Evolutionary conservation across 2,329 filamentous ascomycete species (phyloP), one percentile per base, ranked within the genome.

Genomic region (Colletotrichum horii): DNA sequence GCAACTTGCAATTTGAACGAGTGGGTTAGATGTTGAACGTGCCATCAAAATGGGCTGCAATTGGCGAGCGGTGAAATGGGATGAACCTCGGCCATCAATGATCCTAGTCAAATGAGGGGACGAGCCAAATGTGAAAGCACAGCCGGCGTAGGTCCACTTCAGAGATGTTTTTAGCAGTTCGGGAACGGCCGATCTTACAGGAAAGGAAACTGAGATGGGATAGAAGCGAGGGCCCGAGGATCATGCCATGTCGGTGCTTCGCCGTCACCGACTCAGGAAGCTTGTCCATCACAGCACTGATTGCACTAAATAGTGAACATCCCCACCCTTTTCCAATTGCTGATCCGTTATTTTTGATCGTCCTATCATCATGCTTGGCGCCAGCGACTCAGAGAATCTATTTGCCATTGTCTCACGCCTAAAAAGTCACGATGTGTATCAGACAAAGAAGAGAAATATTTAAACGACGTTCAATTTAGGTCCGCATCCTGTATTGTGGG

Each of bases 241-340:
- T 52, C 43, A 22, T 52, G 43, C 2, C n/a, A 52, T 52, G 43
- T 52, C 43, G 43, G 43, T n/a, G 43, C 43, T 52, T 52, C n/a
- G 43, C 43, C n/a, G 43, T 52, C 43, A 52, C n/a, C 43, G 43
- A 52, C n/a, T 52, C 43, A 52, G 43, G 43, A 52, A 52, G 43
- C n/a, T 52, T 22, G 43, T 22, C 43, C n/a, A 52, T 52, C 43
- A 52, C 7, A 52, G n/a, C 43, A 52, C 6, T 52, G 6, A 52
- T 3, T 3, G 43, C 43, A 22, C 43, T 22, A 52, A 52, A 52
- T 22, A 8, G n/a, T 22, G 43, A 52, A 52, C 43, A 12, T 8
- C 43, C 43, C 43, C 43, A 52, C 43, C 43, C 1, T 2, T 22
- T 48, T 52, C n/a, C 43, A 22, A 14, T n/a, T 22, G 43, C 43